Evolutionary conservation across 169 alveolate species (phyloP).

Genomic region (Plasmodium fragile): DNA sequence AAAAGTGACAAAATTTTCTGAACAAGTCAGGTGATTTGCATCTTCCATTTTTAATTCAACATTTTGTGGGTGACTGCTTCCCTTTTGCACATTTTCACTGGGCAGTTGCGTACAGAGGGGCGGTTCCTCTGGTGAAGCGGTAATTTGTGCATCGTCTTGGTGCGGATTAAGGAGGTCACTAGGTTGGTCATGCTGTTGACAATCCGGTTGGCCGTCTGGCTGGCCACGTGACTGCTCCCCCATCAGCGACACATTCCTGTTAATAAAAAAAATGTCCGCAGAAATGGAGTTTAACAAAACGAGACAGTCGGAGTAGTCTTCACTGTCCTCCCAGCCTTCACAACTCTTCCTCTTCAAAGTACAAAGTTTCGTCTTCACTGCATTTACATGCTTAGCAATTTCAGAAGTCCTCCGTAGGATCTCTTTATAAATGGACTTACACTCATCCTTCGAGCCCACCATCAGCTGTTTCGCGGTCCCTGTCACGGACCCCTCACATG

Average conservation of each 20-base stretch:
- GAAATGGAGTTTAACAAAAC: constrained; percentile 24
- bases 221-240: constrained; percentile 15
- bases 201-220: background rate
- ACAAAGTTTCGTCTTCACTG: constrained; percentile 16
- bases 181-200: background rate
- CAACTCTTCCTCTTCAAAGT: background rate
- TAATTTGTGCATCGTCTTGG: background rate
- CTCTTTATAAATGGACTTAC: constrained; percentile 8
- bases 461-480: background rate
- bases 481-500: background rate
- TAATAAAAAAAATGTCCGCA: constrained; percentile 12
- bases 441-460: background rate
- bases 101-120: background rate
- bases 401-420: constrained; percentile 20
- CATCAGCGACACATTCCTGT: background rate
- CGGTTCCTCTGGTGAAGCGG: background rate
- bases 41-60: background rate
- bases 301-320: constrained; percentile 13
- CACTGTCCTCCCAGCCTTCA: background rate
- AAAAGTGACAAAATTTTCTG: constrained; percentile 20
- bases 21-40: background rate
- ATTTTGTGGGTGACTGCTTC: background rate
- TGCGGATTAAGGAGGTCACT: background rate
- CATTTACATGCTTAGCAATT: constrained; percentile 25
- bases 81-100: background rate